Conservation (phyloP, 1,284 basidiomycete species). For the Termitomyces sp. region DNA sequence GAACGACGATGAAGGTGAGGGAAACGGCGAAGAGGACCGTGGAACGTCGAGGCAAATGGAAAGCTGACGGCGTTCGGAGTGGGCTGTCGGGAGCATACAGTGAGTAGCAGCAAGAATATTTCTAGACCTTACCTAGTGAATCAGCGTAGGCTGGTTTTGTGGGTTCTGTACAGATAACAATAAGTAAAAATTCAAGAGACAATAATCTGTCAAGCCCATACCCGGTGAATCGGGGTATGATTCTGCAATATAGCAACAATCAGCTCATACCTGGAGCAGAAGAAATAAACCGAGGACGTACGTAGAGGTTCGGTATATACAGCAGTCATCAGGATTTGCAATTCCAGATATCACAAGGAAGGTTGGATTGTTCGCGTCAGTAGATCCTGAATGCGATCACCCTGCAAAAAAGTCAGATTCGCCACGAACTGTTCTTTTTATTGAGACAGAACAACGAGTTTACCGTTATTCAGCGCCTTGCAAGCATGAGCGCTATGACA, state of each 20-base stretch:
- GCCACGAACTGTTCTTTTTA: neutral
- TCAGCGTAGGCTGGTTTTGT: neutral
- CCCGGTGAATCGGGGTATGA: neutral
- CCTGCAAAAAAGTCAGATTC: neutral
- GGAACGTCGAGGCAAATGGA: conserved; percentile 40
- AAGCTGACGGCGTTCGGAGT: conserved; percentile 26
- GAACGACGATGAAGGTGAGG: conserved; percentile 63
- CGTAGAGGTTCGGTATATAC: neutral
- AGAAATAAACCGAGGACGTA: neutral
- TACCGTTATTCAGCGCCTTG: neutral
- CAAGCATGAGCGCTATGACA: neutral
- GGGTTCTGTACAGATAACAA: neutral
- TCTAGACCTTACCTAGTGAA: neutral
- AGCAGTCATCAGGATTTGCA: neutral
- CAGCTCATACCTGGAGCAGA: neutral
- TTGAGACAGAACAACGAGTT: neutral
- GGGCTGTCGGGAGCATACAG: neutral
- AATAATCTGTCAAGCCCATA: neutral
- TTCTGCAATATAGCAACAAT: neutral
- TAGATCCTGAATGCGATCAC: neutral
- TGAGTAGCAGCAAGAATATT: neutral
- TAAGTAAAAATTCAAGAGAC: neutral
- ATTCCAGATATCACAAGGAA: neutral
- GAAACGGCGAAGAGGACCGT: conserved; percentile 54
- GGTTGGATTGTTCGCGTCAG: neutral